These are phyloP conservation scores for Sclerotinia glacialis DNA, from an alignment of 2,329 filamentous ascomycete species.

Conservation along the genomic window DNA sequence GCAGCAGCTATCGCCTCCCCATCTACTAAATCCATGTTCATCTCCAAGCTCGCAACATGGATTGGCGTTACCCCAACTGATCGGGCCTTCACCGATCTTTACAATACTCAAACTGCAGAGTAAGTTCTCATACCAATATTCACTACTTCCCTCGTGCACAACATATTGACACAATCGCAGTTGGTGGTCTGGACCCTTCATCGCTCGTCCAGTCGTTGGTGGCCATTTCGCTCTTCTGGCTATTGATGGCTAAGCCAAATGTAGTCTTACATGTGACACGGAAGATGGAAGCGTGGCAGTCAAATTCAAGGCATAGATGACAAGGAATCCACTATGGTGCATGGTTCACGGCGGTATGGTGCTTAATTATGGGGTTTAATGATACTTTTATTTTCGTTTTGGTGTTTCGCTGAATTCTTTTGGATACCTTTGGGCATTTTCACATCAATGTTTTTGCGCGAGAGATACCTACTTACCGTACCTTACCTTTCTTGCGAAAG, in stretches of 20 bases:
- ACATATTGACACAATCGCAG: constrained; percentile 15
- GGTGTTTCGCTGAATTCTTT: background rate
- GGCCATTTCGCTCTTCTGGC: constrained; percentile 78
- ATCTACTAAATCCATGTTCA: constrained; percentile 61
- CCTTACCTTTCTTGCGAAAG: background rate
- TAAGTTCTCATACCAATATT: constrained; percentile 42
- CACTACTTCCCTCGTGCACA: background rate
- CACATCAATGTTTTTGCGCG: background rate
- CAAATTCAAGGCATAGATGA: background rate
- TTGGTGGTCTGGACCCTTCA: constrained; percentile 50
- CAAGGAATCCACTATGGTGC: background rate
- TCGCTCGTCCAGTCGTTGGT: constrained; percentile 75
- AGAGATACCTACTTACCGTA: background rate
- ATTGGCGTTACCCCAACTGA: constrained; percentile 70
- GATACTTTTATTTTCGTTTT: background rate
- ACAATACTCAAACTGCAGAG: constrained; percentile 67
- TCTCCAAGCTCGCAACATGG: constrained; percentile 69
- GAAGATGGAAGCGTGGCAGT: background rate
- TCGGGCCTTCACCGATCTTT: constrained; percentile 73
- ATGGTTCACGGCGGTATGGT: background rate
- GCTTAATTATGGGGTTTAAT: background rate
- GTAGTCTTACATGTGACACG: background rate
- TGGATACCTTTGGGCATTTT: background rate
- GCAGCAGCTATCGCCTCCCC: constrained; percentile 69
- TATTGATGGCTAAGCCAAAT: constrained; percentile 4